Evolutionary conservation across 2,329 filamentous ascomycete species (phyloP), one percentile per base, ranked within the genome.

Genomic region (Alternaria incomplexa): DNA sequence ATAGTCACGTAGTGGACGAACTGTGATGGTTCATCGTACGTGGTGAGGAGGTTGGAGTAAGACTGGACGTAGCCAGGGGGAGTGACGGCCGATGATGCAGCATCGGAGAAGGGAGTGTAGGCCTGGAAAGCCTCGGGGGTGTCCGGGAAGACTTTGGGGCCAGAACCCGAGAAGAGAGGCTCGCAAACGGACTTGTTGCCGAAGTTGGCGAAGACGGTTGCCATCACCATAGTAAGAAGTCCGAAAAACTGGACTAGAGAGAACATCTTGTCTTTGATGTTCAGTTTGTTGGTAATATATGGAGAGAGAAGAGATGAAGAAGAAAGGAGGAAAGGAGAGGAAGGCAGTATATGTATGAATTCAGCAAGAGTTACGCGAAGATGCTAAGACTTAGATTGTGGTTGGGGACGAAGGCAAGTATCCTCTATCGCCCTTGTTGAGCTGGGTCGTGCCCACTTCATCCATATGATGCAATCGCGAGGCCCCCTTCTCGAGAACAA

Each of bases 51-150:
- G 52, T 74, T 70, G 50, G 30, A 52, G 47, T 71, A 74, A 11
- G 62, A 57, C 25, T 63, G 54, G 5, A 57, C 30, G 43, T 73
- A 75, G 25, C 65, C 67, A 20, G 46, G 12, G 15, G 73, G 72
- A 2, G 66, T 62, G 13, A 17, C 9, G 9, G 72, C 71, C 1
- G 46, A 17, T 10, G 28, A 58, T 5, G 71, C 69, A 40, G 60
- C 53, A 13, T 26, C 15, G 7, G 57, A 44, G 51, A 71, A 69
- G 20, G 32, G 46, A 11, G 47, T 3, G 26, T 62, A 63, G 10
- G 45, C 47, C 10, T 65, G 57, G 36, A 73, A 73, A 15, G 54
- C 62, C 23, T 58, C 58, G 4, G 67, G 30, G 3, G 61, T 70
- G 45, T 73, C 63, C 13, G 65, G 62, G 3, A 13, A 46, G 23